Base-by-base conservation (phyloP, 352 stramenopile species). In the Discostella stelligera region DNA sequence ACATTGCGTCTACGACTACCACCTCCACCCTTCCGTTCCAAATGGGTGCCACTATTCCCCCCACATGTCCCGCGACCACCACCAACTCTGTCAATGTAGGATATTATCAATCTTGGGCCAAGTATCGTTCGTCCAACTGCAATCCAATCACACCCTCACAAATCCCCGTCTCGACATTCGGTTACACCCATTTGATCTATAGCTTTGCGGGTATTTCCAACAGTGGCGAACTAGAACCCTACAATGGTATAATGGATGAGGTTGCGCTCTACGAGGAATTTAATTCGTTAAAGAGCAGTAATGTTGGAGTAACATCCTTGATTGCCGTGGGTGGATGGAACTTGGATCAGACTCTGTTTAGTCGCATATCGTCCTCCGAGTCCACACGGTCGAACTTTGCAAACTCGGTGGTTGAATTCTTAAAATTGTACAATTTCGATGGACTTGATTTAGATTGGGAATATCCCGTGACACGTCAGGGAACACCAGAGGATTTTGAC, bases 361-460 rank as follows among this genome's bases (percentile, higher is more conserved):
- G 23, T 14, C 14, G 16, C 13, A 56, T 44, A 1, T 25, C 55
- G 14, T 54, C 23, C n/a, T 78, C 71, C 5, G 5, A 54, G 13
- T 54, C 46, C 20, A 37, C 52, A 13, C 53, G 77, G 0, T 0
- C 11, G 4, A 18, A 0, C 6, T 84, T 84, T 62, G 77, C 77
- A 2, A 0, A 66, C 11, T 68, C 37, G 9, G 61, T 76, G 14
- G 71, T 77, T 0, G 21, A 61, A 0, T 81, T 86, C 48, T 30
- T 79, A 8, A 10, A 20, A 13, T 6, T 14, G 8, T 60, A 86
- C 37, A 37, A 54, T 25, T 86, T 86, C 20, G 74, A 86, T 53
- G 79, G 79, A 14, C 54, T 86, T 11, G 79, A 86, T 71, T 62
- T 86, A 2, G 79, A 86, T 68, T 86, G 79, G 68, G 78, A 82